These are phyloP conservation scores for Mycena chlorophos DNA, from an alignment of 768 basidiomycete genomes.

Conservation along the genomic window DNA sequence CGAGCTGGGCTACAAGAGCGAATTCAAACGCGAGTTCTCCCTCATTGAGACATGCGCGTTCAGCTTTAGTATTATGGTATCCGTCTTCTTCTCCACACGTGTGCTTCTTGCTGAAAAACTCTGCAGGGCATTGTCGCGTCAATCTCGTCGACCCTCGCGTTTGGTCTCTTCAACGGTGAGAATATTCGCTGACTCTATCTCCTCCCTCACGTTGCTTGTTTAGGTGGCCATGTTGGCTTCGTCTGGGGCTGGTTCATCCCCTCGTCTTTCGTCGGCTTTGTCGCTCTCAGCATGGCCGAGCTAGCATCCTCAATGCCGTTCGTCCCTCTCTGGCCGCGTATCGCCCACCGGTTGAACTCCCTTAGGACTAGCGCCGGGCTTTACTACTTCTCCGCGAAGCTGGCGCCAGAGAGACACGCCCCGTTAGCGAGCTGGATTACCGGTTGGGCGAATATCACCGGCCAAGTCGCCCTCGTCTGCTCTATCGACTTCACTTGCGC, in stretches of 20 bases:
- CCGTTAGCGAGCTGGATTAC: conserved; percentile 68
- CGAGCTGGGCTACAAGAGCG: conserved; percentile 67
- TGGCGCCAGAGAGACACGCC: conserved; percentile 62
- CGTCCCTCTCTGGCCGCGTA: conserved; percentile 26
- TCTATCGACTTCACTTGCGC: conserved; percentile 78
- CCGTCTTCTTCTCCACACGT: conserved; percentile 28
- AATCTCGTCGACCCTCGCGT: conserved; percentile 64
- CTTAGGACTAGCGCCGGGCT: conserved; percentile 73
- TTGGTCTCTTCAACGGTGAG: conserved; percentile 62
- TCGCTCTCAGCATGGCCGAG: conserved; percentile 75
- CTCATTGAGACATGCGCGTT: conserved; percentile 65
- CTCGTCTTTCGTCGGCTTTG: conserved; percentile 61
- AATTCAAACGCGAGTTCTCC: conserved; percentile 77
- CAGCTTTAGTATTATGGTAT: conserved; percentile 57
- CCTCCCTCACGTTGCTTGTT: neutral
- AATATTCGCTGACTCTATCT: neutral
- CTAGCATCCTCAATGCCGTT: conserved; percentile 76
- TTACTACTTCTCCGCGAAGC: conserved; percentile 76
- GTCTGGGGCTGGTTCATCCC: conserved; percentile 79
- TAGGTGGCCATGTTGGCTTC: conserved; percentile 77
- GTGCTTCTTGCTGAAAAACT: conserved; percentile 55
- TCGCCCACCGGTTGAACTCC: neutral
- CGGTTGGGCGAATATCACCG: conserved; percentile 73
- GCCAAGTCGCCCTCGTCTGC: conserved; percentile 57
- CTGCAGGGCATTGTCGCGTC: conserved; percentile 70